Percentiles rank a stretch among this genome's conserved stretches.
These are phyloP conservation scores for Neonectria ditissima DNA, from an alignment of 2,329 filamentous ascomycete genomes.

Conservation along the genomic window DNA sequence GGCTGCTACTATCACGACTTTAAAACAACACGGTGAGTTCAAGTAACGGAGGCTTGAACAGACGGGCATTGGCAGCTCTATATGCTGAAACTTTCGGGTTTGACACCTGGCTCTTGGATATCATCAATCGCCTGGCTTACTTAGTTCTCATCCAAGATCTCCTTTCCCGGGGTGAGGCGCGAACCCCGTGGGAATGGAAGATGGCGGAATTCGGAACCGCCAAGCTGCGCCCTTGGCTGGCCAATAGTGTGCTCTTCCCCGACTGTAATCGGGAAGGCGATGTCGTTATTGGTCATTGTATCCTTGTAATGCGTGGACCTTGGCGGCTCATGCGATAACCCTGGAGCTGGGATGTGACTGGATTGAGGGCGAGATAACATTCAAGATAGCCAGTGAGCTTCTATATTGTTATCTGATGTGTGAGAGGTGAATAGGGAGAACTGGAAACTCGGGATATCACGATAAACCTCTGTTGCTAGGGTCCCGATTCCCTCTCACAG, in stretches of 20 bases:
- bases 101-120: too few relatives aligned
- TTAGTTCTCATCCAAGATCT: neutral
- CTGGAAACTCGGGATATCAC: too few relatives aligned
- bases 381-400: neutral
- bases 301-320: neutral
- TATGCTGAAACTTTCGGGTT: too few relatives aligned
- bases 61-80: neutral
- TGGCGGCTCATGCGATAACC: neutral
- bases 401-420: neutral
- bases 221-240: neutral
- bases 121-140: neutral
- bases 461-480: too few relatives aligned
- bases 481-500: too few relatives aligned
- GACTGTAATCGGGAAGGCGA: neutral
- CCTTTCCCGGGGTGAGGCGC: constrained; percentile 1
- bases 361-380: neutral
- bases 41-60: neutral
- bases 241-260: constrained; percentile 13
- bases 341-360: too few relatives aligned
- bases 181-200: constrained; percentile 14
- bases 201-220: constrained; percentile 1
- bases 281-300: neutral
- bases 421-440: too few relatives aligned
- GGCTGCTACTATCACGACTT: too few relatives aligned
- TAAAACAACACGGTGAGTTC: too few relatives aligned